Conservation (phyloP, 495 filamentous ascomycete genomes). For the Chaetomidium leptoderma region DNA sequence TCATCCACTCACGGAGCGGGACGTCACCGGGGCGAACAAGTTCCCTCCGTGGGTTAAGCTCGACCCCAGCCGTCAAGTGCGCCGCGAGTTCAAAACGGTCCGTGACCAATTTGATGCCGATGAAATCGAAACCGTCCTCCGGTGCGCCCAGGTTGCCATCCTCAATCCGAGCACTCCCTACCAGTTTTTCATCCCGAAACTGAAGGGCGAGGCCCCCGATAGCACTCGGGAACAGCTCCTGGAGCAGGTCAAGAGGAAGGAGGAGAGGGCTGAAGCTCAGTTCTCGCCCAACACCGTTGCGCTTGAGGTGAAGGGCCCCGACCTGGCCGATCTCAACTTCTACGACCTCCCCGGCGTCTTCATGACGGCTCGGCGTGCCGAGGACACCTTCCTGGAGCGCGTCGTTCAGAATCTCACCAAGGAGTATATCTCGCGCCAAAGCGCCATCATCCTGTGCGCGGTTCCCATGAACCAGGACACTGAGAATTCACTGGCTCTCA, state of each 20-base stretch:
- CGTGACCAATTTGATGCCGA: slow-evolving; percentile 36
- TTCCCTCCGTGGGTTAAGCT: slow-evolving; percentile 45
- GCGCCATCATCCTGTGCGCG: slow-evolving; percentile 70
- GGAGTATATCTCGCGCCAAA: slow-evolving; percentile 58
- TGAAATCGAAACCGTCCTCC: slow-evolving; percentile 55
- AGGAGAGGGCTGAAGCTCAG: slow-evolving; percentile 46
- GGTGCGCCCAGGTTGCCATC: slow-evolving; percentile 68
- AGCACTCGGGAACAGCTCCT: slow-evolving; percentile 32
- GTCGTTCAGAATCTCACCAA: slow-evolving; percentile 65
- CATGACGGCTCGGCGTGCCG: slow-evolving; percentile 54
- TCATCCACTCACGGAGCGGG: slow-evolving; percentile 29
- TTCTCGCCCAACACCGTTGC: slow-evolving; percentile 77
- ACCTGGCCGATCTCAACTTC: slow-evolving; percentile 66
- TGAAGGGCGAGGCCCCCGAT: slow-evolving; percentile 24
- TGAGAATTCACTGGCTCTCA: slow-evolving; percentile 64
- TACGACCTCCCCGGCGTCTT: slow-evolving; percentile 81
- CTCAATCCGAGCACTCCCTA: slow-evolving; percentile 53
- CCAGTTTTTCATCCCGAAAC: slow-evolving; percentile 48
- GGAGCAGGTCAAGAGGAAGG: slow-evolving; percentile 30
- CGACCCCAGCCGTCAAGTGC: slow-evolving; percentile 18
- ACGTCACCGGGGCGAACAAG: slow-evolving; percentile 39
- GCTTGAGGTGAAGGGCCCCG: slow-evolving; percentile 65
- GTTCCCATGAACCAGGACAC: slow-evolving; percentile 70
- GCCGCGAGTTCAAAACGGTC: slow-evolving; percentile 43
- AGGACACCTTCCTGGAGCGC: slow-evolving; percentile 60